Evolutionary conservation across 805 yeast genomes (phyloP).

Genomic region (Hanseniaspora thailandica): DNA sequence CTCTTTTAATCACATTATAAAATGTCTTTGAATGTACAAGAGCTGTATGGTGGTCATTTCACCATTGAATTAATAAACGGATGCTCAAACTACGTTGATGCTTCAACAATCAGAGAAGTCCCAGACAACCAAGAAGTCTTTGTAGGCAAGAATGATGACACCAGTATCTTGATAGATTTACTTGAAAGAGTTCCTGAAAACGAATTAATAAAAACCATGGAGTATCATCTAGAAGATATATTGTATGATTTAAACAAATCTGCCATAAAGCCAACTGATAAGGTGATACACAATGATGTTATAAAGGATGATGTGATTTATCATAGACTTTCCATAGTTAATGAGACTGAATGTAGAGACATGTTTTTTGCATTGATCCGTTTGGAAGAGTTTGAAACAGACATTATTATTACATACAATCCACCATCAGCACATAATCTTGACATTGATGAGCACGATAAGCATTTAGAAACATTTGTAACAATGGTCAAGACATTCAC

Average conservation of each 20-base stretch:
- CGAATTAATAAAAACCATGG: constrained; percentile 34
- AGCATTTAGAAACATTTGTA: not conserved
- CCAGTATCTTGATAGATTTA: constrained; percentile 53
- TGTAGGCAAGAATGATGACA: constrained; percentile 39
- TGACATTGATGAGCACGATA: not conserved
- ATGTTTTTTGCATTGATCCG: constrained; percentile 50
- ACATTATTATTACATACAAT: constrained; percentile 49
- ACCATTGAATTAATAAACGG: constrained; percentile 44
- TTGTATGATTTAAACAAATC: constrained; percentile 21
- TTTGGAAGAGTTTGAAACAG: constrained; percentile 42
- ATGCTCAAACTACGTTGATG: constrained; percentile 44
- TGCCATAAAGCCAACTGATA: not conserved
- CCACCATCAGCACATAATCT: constrained; percentile 34
- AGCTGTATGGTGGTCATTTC: constrained; percentile 78
- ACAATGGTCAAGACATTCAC: constrained; percentile 2
- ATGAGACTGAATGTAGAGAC: constrained; percentile 19
- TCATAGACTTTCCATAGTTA: not conserved
- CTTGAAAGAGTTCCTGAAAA: constrained; percentile 39
- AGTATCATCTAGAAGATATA: constrained; percentile 47
- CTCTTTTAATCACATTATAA: not conserved
- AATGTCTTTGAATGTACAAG: constrained; percentile 12
- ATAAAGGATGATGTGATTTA: constrained; percentile 13
- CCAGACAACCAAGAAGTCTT: constrained; percentile 94
- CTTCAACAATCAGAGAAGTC: constrained; percentile 62
- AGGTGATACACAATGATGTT: not conserved